phyloP scores from a whole-genome alignment of 345 rosid genomes.

The Citrus reticulata region DNA sequence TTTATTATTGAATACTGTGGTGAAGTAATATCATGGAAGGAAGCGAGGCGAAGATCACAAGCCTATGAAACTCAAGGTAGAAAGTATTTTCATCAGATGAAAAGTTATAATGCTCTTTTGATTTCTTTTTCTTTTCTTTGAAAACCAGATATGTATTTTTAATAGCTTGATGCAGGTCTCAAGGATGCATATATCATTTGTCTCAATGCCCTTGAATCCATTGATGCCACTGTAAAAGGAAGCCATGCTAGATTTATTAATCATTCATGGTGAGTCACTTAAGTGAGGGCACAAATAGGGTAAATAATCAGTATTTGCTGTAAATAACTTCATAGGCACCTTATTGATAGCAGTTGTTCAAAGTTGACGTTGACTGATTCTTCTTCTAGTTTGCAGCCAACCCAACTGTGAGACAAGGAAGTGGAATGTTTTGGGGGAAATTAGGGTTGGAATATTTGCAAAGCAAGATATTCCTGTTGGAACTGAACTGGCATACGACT shows the following conservation, averaged over 20 bases:
- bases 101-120: background rate
- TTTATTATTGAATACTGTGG: conserved; percentile 96
- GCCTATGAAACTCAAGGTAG: conserved; percentile 72
- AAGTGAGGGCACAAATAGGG: background rate
- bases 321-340: background rate
- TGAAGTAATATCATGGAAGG: conserved; percentile 95
- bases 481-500: conserved; percentile 79
- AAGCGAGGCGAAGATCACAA: conserved; percentile 83
- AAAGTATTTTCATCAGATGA: conserved; percentile 1
- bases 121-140: background rate
- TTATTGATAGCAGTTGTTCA: background rate
- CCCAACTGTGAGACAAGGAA: conserved; percentile 99
- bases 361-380: conserved; percentile 19
- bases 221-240: conserved; percentile 91
- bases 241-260: conserved; percentile 94
- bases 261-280: conserved; percentile 84
- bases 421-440: conserved; percentile 90
- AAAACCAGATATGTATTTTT: conserved; percentile 2
- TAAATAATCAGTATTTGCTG: background rate
- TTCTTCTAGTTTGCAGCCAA: conserved; percentile 43
- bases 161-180: conserved; percentile 51
- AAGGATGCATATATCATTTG: conserved; percentile 93
- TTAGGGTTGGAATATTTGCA: conserved; percentile 95
- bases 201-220: conserved; percentile 74
- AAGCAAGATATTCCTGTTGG: conserved; percentile 63